Conservation (phyloP, 2,329 filamentous ascomycete genomes). For the Microsporum audouinii region DNA sequence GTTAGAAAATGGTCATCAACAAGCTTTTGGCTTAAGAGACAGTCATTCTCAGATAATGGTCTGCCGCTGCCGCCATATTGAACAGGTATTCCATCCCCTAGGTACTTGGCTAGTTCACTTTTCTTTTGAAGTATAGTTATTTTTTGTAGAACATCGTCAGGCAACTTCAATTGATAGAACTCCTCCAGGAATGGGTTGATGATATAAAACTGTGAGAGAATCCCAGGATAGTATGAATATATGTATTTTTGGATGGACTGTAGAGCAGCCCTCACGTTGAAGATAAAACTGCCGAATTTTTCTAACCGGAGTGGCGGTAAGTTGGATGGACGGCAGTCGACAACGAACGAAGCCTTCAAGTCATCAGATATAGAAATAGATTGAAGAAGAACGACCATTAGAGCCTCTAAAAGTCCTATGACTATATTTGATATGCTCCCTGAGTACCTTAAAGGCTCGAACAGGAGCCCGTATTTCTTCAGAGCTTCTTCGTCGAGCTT, state of each 20-base stretch:
- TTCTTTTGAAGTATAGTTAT: not conserved
- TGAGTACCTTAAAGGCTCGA: not conserved
- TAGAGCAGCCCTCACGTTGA: not conserved
- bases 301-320: too few relatives aligned
- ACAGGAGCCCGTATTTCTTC: not conserved
- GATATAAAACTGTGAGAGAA: not conserved
- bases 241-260: not conserved
- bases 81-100: not conserved
- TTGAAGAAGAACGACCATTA: not conserved
- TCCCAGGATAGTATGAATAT: not conserved
- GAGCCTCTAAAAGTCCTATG: not conserved
- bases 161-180: not conserved
- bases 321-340: slow-evolving; percentile 2
- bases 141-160: not conserved
- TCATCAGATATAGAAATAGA: not conserved
- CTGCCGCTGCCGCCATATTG: slow-evolving; percentile 6
- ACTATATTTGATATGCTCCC: not conserved
- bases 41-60: not conserved
- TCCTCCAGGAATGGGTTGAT: not conserved
- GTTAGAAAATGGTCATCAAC: not conserved
- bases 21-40: not conserved
- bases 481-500: slow-evolving; percentile 3
- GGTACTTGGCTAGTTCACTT: not conserved
- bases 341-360: not conserved
- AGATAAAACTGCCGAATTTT: not conserved